These are phyloP conservation scores for Candida sonorensis DNA, from an alignment of 805 yeast species.

Conservation along the genomic window DNA sequence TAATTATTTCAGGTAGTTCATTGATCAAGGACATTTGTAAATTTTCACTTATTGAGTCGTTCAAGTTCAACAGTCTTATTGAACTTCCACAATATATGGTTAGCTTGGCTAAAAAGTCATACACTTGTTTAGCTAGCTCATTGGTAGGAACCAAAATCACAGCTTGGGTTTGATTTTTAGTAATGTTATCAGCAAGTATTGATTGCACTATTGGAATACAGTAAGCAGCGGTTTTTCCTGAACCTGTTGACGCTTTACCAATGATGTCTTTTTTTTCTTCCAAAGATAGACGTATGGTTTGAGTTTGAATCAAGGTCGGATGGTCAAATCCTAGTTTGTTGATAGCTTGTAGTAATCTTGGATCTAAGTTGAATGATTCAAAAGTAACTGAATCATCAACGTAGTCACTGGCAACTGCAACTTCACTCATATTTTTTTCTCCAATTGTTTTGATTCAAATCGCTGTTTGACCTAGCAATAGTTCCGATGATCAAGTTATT, in stretches of 20 bases:
- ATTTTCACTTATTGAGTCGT: conserved; percentile 55
- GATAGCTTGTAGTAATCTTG: conserved; percentile 78
- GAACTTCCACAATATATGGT: conserved; percentile 63
- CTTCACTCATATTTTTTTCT: conserved; percentile 14
- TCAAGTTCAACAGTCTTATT: conserved; percentile 57
- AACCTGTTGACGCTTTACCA: conserved; percentile 92
- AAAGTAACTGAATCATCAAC: conserved; percentile 66
- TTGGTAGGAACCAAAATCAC: conserved; percentile 88
- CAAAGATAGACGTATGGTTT: conserved; percentile 86
- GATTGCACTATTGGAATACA: conserved; percentile 80
- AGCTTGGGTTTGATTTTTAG: conserved; percentile 36
- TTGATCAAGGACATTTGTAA: conserved; percentile 65
- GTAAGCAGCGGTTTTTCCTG: conserved; percentile 93
- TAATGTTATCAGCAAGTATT: conserved; percentile 42
- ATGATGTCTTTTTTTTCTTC: conserved; percentile 87
- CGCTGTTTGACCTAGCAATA: too few relatives aligned
- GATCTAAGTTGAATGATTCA: conserved; percentile 73
- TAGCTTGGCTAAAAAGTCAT: conserved; percentile 60
- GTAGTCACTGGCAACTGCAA: conserved; percentile 60
- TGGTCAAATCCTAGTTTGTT: conserved; percentile 70
- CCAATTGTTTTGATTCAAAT: too few relatives aligned
- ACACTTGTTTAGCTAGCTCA: conserved; percentile 84
- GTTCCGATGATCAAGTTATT: too few relatives aligned
- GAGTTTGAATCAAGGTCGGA: conserved; percentile 88
- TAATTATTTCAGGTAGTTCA: conserved; percentile 72